Conservation (phyloP, 2,329 filamentous ascomycete genomes). For the Fusarium sp. region DNA sequence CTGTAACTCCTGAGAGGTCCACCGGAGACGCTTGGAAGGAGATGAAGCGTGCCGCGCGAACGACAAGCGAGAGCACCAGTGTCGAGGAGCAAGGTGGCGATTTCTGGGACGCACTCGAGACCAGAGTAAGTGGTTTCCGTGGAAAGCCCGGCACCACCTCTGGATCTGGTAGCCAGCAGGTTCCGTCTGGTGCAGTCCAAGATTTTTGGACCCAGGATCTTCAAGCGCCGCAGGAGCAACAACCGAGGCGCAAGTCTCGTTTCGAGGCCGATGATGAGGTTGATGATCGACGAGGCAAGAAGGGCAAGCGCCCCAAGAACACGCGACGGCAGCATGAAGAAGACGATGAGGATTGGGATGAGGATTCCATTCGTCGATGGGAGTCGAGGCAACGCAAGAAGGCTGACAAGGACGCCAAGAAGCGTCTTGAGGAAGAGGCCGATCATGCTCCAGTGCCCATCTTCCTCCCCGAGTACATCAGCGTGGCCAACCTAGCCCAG, state of each 20-base stretch:
- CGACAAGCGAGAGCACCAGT: background rate
- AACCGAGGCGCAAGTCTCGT: conserved; percentile 46
- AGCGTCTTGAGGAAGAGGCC: conserved; percentile 54
- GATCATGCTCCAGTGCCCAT: conserved; percentile 68
- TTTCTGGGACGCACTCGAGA: conserved; percentile 44
- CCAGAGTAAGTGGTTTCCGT: conserved; percentile 36
- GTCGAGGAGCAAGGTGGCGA: conserved; percentile 1
- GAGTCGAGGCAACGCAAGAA: conserved; percentile 57
- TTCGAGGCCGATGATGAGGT: conserved; percentile 47
- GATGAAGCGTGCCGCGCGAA: conserved; percentile 35
- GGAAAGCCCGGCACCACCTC: conserved; percentile 7
- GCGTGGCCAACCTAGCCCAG: conserved; percentile 82
- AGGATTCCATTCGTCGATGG: conserved; percentile 52
- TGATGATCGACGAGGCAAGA: conserved; percentile 36
- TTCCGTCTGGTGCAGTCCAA: conserved; percentile 1
- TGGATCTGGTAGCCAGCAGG: background rate
- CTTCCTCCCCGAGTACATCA: conserved; percentile 90
- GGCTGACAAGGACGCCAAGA: conserved; percentile 57
- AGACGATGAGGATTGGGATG: conserved; percentile 54
- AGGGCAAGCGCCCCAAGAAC: conserved; percentile 44
- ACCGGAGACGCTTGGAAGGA: conserved; percentile 41
- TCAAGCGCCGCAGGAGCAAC: conserved; percentile 26
- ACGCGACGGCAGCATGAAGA: conserved; percentile 37
- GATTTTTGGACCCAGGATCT: conserved; percentile 1
- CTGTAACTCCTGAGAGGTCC: background rate